Base-by-base conservation (phyloP, 192 early-diverging fungal genomes). In the Borealophlyctis nickersoniae region DNA sequence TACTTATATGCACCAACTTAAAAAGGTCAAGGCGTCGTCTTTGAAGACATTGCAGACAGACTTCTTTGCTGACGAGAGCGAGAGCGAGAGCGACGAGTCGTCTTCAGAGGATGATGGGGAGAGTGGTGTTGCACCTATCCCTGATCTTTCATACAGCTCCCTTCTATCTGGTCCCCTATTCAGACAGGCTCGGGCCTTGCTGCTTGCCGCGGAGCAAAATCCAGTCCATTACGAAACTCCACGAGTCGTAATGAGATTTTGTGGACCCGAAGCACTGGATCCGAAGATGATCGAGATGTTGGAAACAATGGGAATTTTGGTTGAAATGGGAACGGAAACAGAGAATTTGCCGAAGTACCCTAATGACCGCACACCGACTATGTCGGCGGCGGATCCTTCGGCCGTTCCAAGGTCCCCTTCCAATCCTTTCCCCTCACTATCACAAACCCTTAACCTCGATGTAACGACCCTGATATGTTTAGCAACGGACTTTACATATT, bases 361-460 rank as follows among this genome's bases (percentile, higher is more conserved):
- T n/a, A 22, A 26, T 4, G 32, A 70, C 45, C 0, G 2, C 2
- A 24, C 11, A 16, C n/a, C 36, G n/a, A 58, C 29, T 32, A 22
- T 27, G 23, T 19, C 26, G 29, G 49, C n/a, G 26, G 1, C 30
- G 26, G 49, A 66, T 30, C 13, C 24, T 24, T 2, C 57, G 35
- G n/a, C 19, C 1, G 35, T n/a, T 58, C 30, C 23, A 34, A 55
- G 19, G 14, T 14, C 53, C 53, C 29, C 45, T 14, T 48, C 13
- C 14, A 27, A 5, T 31, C 24, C 16, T n/a, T n/a, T 59, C 30
- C 49, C 63, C 23, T 36, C 52, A 9, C 14, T 73, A 24, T 65
- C 77, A 1, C 27, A 58, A 4, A 67, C 56, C 2, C n/a, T 79
- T 3, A 82, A 82, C 55, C 59, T 82, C 2, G 80, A 82, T 58